Evolutionary conservation across 176 grass and related monocot species (phyloP).

Genomic region (Juncus effusus): DNA sequence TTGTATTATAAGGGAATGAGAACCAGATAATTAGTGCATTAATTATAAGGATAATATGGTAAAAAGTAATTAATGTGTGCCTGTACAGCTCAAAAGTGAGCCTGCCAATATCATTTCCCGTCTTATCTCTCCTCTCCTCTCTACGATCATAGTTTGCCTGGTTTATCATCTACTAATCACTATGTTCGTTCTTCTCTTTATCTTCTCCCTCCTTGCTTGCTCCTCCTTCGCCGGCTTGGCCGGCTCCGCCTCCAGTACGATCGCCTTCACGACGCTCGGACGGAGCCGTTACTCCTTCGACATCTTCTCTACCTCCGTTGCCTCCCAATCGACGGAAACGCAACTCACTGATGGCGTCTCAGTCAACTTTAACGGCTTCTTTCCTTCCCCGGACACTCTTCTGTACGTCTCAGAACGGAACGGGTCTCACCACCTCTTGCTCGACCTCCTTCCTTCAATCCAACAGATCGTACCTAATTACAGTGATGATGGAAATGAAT

Average conservation of each 20-base stretch:
- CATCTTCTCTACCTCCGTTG: slow-evolving; percentile 56
- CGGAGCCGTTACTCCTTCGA: slow-evolving; percentile 87
- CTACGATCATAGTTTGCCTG: not conserved
- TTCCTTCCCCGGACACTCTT: slow-evolving; percentile 43
- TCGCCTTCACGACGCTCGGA: slow-evolving; percentile 80
- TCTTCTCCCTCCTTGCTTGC: not conserved
- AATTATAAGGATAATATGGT: too few relatives aligned
- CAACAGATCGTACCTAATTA: not conserved
- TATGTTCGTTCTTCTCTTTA: not conserved
- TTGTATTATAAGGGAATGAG: too few relatives aligned
- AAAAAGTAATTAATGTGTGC: too few relatives aligned
- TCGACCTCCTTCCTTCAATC: slow-evolving; percentile 19
- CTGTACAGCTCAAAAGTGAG: too few relatives aligned
- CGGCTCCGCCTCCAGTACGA: slow-evolving; percentile 25
- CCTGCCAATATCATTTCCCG: not conserved
- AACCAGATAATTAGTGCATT: too few relatives aligned
- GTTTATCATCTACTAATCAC: too few relatives aligned
- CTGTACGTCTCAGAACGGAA: slow-evolving; percentile 83
- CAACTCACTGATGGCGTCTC: slow-evolving; percentile 74
- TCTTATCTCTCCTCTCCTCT: not conserved
- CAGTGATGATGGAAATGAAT: not conserved
- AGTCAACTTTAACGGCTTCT: slow-evolving; percentile 90
- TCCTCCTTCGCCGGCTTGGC: not conserved
- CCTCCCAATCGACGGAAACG: slow-evolving; percentile 29
- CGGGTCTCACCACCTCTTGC: slow-evolving; percentile 57